Percentiles rank a stretch among this genome's conserved stretches.
Conservation (phyloP, 1,139 yeast genomes). For the Hanseniaspora sp. region DNA sequence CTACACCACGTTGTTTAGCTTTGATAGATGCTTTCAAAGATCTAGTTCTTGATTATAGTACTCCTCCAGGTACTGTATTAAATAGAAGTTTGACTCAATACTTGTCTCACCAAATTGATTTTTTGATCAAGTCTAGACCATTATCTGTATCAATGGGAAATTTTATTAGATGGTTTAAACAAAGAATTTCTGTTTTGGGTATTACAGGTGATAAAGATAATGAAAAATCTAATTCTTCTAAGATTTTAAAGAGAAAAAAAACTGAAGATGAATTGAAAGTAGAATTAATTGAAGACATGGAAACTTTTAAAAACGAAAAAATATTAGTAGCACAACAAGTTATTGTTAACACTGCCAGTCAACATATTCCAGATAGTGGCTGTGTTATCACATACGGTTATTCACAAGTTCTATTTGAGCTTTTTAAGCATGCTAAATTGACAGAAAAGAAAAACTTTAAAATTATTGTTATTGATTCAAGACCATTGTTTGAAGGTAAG, state of each 20-base stretch:
- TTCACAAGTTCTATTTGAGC: constrained; percentile 68
- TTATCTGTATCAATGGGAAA: constrained; percentile 93
- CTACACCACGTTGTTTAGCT: constrained; percentile 70
- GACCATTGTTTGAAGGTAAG: constrained; percentile 92
- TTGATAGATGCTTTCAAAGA: constrained; percentile 78
- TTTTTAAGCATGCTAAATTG: constrained; percentile 59
- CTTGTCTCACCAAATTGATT: constrained; percentile 89
- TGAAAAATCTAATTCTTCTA: constrained; percentile 35
- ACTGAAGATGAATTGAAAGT: constrained; percentile 64
- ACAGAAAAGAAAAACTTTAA: constrained; percentile 58
- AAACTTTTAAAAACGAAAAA: constrained; percentile 72
- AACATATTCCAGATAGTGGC: constrained; percentile 64
- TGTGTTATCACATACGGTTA: constrained; percentile 82
- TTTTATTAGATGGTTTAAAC: constrained; percentile 93
- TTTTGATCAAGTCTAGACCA: constrained; percentile 82
- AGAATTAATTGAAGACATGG: constrained; percentile 56
- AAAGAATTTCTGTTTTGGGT: constrained; percentile 65
- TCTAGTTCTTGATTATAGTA: constrained; percentile 67
- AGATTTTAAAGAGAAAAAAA: constrained; percentile 33
- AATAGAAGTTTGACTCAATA: constrained; percentile 83
- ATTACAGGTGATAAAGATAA: constrained; percentile 20
- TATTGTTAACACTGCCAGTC: constrained; percentile 70
- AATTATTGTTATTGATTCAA: constrained; percentile 84
- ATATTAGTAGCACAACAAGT: constrained; percentile 74
- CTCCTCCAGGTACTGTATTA: constrained; percentile 77